Evolutionary conservation across 2,329 filamentous ascomycete genomes (phyloP).

Genomic region (Claviceps quebecensis): DNA sequence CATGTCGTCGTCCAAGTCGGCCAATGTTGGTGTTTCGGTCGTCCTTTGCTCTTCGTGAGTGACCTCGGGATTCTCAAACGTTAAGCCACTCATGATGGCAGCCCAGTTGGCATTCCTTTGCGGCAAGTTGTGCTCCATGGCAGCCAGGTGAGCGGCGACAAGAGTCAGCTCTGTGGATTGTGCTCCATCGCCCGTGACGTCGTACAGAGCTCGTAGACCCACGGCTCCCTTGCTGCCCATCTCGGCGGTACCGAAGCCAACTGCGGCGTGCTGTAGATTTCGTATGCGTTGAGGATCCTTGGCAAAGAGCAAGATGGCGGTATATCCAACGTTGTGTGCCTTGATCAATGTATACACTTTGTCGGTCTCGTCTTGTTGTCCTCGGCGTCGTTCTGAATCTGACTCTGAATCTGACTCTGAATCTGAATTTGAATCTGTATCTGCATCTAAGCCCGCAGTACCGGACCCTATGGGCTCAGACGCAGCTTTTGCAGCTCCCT

Average conservation of each 20-base stretch:
- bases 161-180: constrained; percentile 59
- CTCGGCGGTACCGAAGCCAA: constrained; percentile 70
- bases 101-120: constrained; percentile 81
- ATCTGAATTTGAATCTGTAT: background rate
- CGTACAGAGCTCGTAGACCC: constrained; percentile 56
- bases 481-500: background rate
- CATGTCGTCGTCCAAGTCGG: constrained; percentile 4
- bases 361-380: constrained; percentile 9
- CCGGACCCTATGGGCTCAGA: constrained; percentile 7
- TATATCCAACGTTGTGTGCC: constrained; percentile 73
- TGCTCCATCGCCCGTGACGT: constrained; percentile 12
- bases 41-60: constrained; percentile 16
- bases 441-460: constrained; percentile 1
- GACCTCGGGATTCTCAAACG: constrained; percentile 49
- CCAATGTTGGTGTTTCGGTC: constrained; percentile 2
- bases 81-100: constrained; percentile 62
- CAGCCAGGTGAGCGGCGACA: constrained; percentile 74
- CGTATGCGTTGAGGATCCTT: constrained; percentile 46
- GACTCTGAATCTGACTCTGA: background rate
- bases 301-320: constrained; percentile 74
- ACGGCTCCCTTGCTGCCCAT: constrained; percentile 96
- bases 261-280: constrained; percentile 61
- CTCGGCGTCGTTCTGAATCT: background rate
- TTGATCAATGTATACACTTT: constrained; percentile 54
- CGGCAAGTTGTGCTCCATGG: constrained; percentile 67